Evolutionary conservation across 805 yeast genomes (phyloP).

Genomic region (Candida hungchunana): DNA sequence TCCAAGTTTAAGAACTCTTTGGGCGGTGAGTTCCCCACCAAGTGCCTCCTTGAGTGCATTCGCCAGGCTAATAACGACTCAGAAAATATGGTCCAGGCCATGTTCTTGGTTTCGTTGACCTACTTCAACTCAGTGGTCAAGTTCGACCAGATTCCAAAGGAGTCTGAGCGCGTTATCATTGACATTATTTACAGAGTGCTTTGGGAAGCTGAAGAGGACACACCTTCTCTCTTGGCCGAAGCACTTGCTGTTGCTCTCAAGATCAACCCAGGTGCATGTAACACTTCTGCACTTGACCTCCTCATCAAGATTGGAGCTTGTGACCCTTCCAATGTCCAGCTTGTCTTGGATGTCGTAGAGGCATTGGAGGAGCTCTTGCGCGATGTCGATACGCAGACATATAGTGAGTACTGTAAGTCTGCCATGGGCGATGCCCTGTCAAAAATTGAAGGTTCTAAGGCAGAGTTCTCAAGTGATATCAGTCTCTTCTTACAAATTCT

Average conservation of each 20-base stretch:
- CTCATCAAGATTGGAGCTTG: constrained; percentile 62
- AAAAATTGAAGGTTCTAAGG: constrained; percentile 28
- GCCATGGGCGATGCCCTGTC: constrained; percentile 50
- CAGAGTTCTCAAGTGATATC: constrained; percentile 57
- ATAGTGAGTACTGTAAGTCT: constrained; percentile 41
- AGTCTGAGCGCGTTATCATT: constrained; percentile 28
- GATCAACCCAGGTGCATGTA: constrained; percentile 33
- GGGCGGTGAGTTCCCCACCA: constrained; percentile 28
- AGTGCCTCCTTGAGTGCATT: constrained; percentile 23
- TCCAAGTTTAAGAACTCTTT: constrained; percentile 43
- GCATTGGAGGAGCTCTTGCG: constrained; percentile 59
- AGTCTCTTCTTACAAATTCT: constrained; percentile 54
- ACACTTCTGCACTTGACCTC: constrained; percentile 41
- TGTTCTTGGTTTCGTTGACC: constrained; percentile 47
- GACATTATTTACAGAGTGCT: constrained; percentile 32
- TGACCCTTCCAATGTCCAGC: constrained; percentile 71
- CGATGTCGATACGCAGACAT: constrained; percentile 41
- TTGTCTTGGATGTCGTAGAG: constrained; percentile 63
- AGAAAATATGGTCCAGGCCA: constrained; percentile 29
- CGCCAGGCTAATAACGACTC: constrained; percentile 25
- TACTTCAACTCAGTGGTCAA: constrained; percentile 40
- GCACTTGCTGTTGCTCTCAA: constrained; percentile 55
- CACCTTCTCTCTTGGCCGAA: constrained; percentile 70
- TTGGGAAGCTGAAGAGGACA: constrained; percentile 72
- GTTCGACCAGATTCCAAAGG: constrained; percentile 14